phyloP scores from a whole-genome alignment of 495 filamentous ascomycete species.

The Daldinia childiae region DNA sequence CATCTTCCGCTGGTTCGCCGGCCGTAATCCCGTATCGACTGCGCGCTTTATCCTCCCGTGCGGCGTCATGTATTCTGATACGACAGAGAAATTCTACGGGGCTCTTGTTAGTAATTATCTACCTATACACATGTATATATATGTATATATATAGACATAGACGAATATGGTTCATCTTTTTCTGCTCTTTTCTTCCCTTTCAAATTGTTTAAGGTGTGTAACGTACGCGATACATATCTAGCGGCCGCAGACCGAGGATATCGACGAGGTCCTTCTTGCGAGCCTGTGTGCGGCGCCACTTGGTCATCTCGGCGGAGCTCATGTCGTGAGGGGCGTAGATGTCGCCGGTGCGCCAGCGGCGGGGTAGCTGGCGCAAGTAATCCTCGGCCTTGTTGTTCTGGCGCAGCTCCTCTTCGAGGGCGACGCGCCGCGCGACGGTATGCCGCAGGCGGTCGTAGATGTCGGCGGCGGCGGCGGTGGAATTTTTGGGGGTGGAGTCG shows the following conservation, averaged over 20 bases:
- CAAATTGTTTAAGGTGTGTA: too few relatives aligned
- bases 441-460: slow-evolving; percentile 24
- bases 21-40: slow-evolving; percentile 77
- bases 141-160: neutral
- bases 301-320: slow-evolving; percentile 73
- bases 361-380: slow-evolving; percentile 55
- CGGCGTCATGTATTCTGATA: slow-evolving; percentile 85
- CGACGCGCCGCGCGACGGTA: slow-evolving; percentile 44
- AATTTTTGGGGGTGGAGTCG: neutral
- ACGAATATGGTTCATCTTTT: too few relatives aligned
- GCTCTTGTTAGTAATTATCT: neutral
- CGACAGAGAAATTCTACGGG: slow-evolving; percentile 86
- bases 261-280: slow-evolving; percentile 79
- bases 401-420: slow-evolving; percentile 42
- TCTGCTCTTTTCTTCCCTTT: too few relatives aligned
- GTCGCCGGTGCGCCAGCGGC: slow-evolving; percentile 78
- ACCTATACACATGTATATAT: too few relatives aligned
- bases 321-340: slow-evolving; percentile 93
- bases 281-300: slow-evolving; percentile 56
- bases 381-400: slow-evolving; percentile 41
- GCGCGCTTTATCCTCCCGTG: slow-evolving; percentile 86
- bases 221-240: slow-evolving; percentile 84
- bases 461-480: slow-evolving; percentile 9
- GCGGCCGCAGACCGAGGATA: slow-evolving; percentile 78
- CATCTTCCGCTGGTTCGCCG: slow-evolving; percentile 90